These are phyloP conservation scores for Entoloma clypeatum DNA, from an alignment of 1,284 basidiomycete species.

Conservation along the genomic window DNA sequence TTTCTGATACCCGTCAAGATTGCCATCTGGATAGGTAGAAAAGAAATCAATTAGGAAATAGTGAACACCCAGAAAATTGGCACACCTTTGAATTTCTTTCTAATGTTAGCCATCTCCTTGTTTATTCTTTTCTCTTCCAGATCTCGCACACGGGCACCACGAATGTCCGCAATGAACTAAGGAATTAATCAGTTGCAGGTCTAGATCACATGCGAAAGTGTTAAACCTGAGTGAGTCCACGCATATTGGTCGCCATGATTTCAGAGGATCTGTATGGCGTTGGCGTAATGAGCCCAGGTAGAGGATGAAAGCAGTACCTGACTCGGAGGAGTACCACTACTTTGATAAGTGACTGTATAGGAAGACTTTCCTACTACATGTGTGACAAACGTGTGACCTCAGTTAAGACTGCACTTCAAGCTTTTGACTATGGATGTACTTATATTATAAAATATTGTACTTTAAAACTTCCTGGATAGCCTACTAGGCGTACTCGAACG, in stretches of 20 bases:
- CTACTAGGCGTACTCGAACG: constrained; percentile 65
- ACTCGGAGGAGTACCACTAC: too few species aligned
- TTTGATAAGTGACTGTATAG: too few species aligned
- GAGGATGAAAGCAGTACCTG: too few species aligned
- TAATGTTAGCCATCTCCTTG: constrained; percentile 99
- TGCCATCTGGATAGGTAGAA: constrained; percentile 67
- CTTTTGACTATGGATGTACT: too few species aligned
- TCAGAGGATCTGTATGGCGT: constrained; percentile 1
- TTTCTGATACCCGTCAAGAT: constrained; percentile 97
- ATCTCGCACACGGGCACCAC: constrained; percentile 86
- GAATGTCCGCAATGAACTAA: constrained; percentile 97
- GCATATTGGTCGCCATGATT: constrained; percentile 83
- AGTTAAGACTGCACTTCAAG: too few species aligned
- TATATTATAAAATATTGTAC: background rate
- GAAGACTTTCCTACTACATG: too few species aligned
- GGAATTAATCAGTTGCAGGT: constrained; percentile 9
- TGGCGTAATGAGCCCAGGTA: background rate
- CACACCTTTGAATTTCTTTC: constrained; percentile 95
- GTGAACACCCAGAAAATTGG: constrained; percentile 1
- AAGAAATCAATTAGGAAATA: constrained; percentile 5
- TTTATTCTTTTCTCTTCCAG: constrained; percentile 97
- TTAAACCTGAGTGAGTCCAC: constrained; percentile 83
- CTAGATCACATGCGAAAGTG: constrained; percentile 3
- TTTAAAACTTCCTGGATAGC: constrained; percentile 26
- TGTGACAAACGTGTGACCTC: too few species aligned